Evolutionary conservation across 306 rosid species (phyloP), one percentile per base, ranked within the genome.

Genomic region (Cicer yamashitae): DNA sequence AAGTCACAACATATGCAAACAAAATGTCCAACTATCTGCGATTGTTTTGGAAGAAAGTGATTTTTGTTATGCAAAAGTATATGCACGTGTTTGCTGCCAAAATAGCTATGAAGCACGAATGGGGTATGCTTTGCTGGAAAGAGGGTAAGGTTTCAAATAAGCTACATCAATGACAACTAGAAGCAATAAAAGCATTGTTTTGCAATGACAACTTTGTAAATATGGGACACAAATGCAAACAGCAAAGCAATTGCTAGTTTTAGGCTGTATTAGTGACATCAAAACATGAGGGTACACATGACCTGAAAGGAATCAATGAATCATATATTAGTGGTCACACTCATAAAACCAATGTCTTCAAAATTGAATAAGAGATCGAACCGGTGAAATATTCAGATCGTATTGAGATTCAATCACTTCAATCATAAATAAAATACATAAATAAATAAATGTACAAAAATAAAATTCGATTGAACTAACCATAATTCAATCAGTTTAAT

Each of bases 101-200:
- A 52, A 54, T 77, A 84, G 39, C 44, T 9, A 75, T 64, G 86
- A 69, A 84, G 61, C 63, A 81, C 40, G 39, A 79, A 84, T 85
- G 87, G 86, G 81, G 90, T 56, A 81, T 80, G 86, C 74, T 82
- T 77, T 51, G 94, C 90, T 91, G 97, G 92, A 91, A 89, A 89
- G 93, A 85, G 80, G 84, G 82, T 77, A 84, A 82, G 75, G 74
- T 81, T 80, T 67, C 80, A 76, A 38, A 76, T 75, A 82, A 82
- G 80, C 81, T 69, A 82, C 85, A 87, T 72, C 73, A 82, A 84
- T 83, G 96, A 87, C 91, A 88, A 90, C 91, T 74, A 81, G 53
- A 75, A 79, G 77, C 78, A 76, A 73, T 85, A 54, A 81, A 83
- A 79, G 79, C 77, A 64, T 64, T 60, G 57, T 70, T 53, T 30